Evolutionary conservation across 2,329 filamentous ascomycete species (phyloP).

Genomic region (Sporothrix dimorphospora): DNA sequence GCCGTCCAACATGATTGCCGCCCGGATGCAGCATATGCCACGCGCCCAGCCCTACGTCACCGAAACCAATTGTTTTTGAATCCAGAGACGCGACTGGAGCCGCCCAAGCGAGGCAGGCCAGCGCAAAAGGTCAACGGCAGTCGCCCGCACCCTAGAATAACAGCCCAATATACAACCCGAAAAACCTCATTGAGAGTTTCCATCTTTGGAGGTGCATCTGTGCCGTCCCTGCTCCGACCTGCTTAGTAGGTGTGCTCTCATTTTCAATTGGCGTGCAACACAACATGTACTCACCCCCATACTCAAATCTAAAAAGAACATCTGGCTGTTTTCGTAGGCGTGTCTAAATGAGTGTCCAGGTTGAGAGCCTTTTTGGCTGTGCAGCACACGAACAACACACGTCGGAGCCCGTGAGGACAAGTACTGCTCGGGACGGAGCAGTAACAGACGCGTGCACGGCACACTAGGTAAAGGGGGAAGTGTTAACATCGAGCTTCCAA

Average conservation of each 20-base stretch:
- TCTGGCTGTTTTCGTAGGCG: conserved; percentile 1
- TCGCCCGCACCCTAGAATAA: too few relatives aligned
- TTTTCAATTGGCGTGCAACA: neutral
- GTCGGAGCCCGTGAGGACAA: neutral
- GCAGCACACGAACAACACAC: conserved; percentile 1
- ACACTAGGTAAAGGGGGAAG: neutral
- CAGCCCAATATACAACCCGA: neutral
- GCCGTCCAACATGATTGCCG: too few relatives aligned
- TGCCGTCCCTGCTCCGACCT: neutral
- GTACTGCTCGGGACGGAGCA: conserved; percentile 9
- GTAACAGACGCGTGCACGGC: conserved; percentile 10
- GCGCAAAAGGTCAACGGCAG: too few relatives aligned
- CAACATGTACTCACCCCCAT: neutral
- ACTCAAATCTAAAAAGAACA: neutral
- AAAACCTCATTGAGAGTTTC: neutral
- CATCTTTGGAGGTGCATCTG: neutral
- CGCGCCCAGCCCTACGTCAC: too few relatives aligned
- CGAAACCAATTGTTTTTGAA: too few relatives aligned
- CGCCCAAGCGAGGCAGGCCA: too few relatives aligned
- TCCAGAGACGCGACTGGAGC: too few relatives aligned
- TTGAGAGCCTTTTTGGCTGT: conserved; percentile 1
- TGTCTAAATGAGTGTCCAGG: neutral
- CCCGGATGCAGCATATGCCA: too few relatives aligned
- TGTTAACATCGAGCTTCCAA: neutral
- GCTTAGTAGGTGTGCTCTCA: neutral